Evolutionary conservation across 2,329 filamentous ascomycete genomes (phyloP), one percentile per base, ranked within the genome.

Genomic region (Neoascochyta sp.): DNA sequence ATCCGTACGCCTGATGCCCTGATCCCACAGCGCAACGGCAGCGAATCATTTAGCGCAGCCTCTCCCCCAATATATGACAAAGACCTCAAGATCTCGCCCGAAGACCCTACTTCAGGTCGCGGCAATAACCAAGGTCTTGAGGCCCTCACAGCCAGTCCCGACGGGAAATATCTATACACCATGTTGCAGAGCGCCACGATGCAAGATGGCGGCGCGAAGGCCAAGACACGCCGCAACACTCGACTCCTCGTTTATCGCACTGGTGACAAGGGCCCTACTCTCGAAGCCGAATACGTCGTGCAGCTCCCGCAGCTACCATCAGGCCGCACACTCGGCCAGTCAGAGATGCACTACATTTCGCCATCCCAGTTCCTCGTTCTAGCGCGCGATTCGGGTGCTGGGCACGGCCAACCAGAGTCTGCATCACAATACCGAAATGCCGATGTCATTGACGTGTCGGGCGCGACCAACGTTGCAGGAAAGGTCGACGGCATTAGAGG

Each of bases 91-190:
- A 68, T 76, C 2, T 60, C 57, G 3, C 81, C 81, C 0, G 67
- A 64, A 9, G 68, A 81, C 41, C 76, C 80, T 1, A 67, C 70
- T 2, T 72, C 72, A 1, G 83, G 83, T 9, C 74, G 83, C 12
- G 67, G 72, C 32, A 86, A 87, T 57, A 87, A 87, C 57, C 81
- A 85, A 54, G 82, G 83, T n/a, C 76, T 86, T 27, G 83, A 87
- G 59, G 81, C 78, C 0, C 60, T 87, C 27, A 81, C 78, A 0
- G 60, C 74, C n/a, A 77, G 74, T 3, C 66, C 71, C 0, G 76
- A 83, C 42, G 79, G 80, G 7, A 77, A 75, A 39, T 75, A 68
- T 2, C 65, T 86, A 8, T 86, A 76, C 50, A 73, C 74, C 1
- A 67, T 86, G 34, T 64, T 85, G 13, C 82, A 88, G 54, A 78